A percentile compares a stretch with the other conserved stretches of the same genome.
Conservation (phyloP, 2,329 filamentous ascomycete species). For the Colletotrichum australisinense region DNA sequence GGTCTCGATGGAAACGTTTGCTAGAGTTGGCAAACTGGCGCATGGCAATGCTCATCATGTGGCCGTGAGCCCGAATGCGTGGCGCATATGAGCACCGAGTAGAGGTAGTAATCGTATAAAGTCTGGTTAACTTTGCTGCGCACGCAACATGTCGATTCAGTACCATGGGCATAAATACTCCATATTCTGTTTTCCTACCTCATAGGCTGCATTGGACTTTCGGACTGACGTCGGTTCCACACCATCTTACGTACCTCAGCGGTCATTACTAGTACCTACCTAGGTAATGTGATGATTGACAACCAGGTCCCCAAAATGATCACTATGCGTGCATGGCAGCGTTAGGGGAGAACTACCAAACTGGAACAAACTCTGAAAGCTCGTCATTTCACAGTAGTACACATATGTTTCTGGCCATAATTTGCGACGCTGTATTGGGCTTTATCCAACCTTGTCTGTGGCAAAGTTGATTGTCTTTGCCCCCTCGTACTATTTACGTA, state of each 20-base stretch:
- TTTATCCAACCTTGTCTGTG: neutral
- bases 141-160: neutral
- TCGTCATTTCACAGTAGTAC: no score
- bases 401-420: neutral
- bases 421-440: neutral
- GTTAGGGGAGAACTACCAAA: no score
- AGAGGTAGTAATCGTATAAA: neutral
- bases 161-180: no score
- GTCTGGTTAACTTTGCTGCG: neutral
- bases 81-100: neutral
- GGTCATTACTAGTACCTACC: no score
- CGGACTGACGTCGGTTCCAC: neutral
- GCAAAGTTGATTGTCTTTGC: neutral
- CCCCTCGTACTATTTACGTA: neutral
- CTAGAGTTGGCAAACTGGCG: slow-evolving; percentile 32
- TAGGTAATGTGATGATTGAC: no score
- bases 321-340: neutral
- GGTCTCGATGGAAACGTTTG: neutral
- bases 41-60: slow-evolving; percentile 1
- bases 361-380: no score
- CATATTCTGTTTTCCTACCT: no score
- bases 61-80: neutral
- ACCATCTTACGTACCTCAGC: no score
- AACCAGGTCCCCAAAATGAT: neutral
- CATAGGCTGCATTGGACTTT: no score